Evolutionary conservation across 441 rosid genomes (phyloP).

Genomic region (Melastoma candidum): DNA sequence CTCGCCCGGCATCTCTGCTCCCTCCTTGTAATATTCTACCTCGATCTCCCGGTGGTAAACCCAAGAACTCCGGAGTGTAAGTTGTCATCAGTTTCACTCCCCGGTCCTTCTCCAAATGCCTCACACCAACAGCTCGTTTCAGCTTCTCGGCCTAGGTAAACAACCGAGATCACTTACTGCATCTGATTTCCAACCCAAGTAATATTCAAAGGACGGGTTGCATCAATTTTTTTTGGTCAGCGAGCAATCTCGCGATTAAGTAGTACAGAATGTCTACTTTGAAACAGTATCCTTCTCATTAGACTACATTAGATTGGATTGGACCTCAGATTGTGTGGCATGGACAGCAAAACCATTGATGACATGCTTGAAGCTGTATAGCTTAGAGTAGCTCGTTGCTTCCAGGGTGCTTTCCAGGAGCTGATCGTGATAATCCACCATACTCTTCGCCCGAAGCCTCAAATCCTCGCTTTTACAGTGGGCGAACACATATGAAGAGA

Average conservation of each 20-base stretch:
- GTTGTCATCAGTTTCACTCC: constrained; percentile 85
- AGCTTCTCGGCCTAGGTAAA: constrained; percentile 55
- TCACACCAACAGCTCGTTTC: constrained; percentile 35
- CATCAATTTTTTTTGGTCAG: no score
- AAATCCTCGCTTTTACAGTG: constrained; percentile 26
- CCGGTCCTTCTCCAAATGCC: constrained; percentile 69
- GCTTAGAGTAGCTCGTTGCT: constrained; percentile 59
- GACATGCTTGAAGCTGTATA: constrained; percentile 77
- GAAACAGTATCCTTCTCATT: no score
- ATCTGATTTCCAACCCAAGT: no score
- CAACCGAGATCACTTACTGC: no score
- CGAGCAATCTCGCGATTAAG: no score
- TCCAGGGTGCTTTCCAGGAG: constrained; percentile 46
- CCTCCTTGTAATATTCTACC: constrained; percentile 28
- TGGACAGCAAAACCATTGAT: constrained; percentile 71
- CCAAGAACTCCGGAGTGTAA: constrained; percentile 67
- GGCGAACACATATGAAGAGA: constrained; percentile 9
- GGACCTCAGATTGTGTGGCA: constrained; percentile 54
- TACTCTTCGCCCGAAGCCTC: constrained; percentile 34
- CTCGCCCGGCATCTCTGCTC: constrained; percentile 50
- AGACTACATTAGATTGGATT: no score
- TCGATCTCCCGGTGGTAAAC: constrained; percentile 53
- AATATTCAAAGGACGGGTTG: no score
- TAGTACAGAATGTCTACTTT: no score
- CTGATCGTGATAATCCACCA: constrained; percentile 50